Conservation (phyloP, 179 eudicot species). For the Patellifolia procumbens region DNA sequence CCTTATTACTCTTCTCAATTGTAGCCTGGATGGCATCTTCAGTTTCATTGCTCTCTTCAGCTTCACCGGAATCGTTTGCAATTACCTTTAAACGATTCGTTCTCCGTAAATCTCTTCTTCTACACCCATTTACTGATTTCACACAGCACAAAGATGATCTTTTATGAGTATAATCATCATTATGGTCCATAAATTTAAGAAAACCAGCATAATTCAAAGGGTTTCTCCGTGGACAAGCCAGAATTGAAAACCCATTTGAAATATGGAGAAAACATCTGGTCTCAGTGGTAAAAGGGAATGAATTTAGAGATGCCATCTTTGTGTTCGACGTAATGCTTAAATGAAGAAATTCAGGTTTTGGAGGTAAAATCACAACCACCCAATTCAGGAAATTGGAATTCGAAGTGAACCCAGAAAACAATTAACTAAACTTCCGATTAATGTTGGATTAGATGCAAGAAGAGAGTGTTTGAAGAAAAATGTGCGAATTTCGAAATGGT, state of each 20-base stretch:
- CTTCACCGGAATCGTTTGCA: slow-evolving; percentile 38
- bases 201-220: slow-evolving; percentile 36
- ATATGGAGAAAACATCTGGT: slow-evolving; percentile 34
- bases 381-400: slow-evolving; percentile 17
- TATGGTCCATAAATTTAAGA: slow-evolving; percentile 28
- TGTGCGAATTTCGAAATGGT: neutral
- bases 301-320: slow-evolving; percentile 61
- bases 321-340: slow-evolving; percentile 50
- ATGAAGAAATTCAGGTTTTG: slow-evolving; percentile 15
- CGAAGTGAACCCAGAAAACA: slow-evolving; percentile 30
- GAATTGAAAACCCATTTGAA: slow-evolving; percentile 34
- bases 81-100: slow-evolving; percentile 40
- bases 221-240: slow-evolving; percentile 32
- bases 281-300: slow-evolving; percentile 47
- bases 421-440: neutral
- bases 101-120: slow-evolving; percentile 32
- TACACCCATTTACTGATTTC: slow-evolving; percentile 33
- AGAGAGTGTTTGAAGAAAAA: neutral
- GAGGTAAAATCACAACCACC: neutral
- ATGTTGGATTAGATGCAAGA: slow-evolving; percentile 9
- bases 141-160: slow-evolving; percentile 30
- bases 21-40: slow-evolving; percentile 76
- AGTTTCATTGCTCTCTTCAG: slow-evolving; percentile 37
- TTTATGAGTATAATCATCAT: slow-evolving; percentile 21
- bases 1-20: slow-evolving; percentile 81